Conservation (phyloP, 352 stramenopile species). For the Phytophthora niederhauseri region DNA sequence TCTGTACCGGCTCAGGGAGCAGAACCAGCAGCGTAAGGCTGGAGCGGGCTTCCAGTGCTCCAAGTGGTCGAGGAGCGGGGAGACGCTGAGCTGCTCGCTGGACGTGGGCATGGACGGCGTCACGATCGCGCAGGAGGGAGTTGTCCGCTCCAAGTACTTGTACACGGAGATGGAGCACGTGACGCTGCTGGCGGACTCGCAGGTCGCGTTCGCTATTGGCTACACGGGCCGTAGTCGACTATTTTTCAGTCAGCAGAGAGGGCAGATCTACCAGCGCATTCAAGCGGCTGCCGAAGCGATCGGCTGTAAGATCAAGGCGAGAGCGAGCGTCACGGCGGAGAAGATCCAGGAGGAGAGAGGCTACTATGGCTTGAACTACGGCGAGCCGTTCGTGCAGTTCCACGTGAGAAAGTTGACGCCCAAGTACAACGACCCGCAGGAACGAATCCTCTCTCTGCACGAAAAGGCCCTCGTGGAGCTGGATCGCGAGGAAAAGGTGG, state of each 20-base stretch:
- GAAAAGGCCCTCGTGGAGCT: constrained; percentile 75
- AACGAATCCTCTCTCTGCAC: constrained; percentile 69
- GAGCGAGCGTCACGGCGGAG: constrained; percentile 41
- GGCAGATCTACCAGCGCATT: constrained; percentile 58
- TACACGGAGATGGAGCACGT: constrained; percentile 86
- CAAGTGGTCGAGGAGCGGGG: constrained; percentile 68
- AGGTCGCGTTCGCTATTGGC: constrained; percentile 68
- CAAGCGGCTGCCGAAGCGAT: constrained; percentile 61
- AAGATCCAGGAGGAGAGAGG: constrained; percentile 54
- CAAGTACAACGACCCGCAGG: constrained; percentile 59
- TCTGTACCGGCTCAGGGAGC: constrained; percentile 72
- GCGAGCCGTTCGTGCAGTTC: constrained; percentile 76
- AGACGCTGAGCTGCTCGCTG: constrained; percentile 52
- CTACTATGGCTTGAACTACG: constrained; percentile 51
- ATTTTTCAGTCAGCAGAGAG: constrained; percentile 72
- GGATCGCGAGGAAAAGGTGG: constrained; percentile 51
- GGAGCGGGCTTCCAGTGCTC: constrained; percentile 58
- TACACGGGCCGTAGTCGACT: constrained; percentile 71
- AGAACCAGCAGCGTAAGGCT: constrained; percentile 45
- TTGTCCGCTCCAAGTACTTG: constrained; percentile 73
- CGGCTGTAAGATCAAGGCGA: constrained; percentile 56
- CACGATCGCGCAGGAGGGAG: constrained; percentile 41
- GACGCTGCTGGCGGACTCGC: constrained; percentile 54
- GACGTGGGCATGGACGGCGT: constrained; percentile 69
- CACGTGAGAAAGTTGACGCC: constrained; percentile 64